Percentiles rank a stretch among this genome's conserved stretches.
Evolutionary conservation across 2,329 filamentous ascomycete genomes (phyloP).

Genomic region (Pseudogymnoascus sp.): DNA sequence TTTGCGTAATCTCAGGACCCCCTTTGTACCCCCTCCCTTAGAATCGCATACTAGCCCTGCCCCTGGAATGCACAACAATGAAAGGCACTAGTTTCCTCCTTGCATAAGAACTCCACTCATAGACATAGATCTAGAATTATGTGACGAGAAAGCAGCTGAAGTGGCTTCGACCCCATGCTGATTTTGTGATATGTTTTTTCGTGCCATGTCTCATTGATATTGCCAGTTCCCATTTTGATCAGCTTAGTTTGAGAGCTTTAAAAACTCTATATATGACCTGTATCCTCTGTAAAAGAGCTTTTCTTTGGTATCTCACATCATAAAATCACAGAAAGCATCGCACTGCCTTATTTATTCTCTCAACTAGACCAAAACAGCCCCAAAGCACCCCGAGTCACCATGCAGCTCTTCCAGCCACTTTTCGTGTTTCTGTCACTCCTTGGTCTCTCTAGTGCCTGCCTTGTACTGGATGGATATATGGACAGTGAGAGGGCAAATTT

Average conservation of each 20-base stretch:
- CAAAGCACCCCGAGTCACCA: not conserved
- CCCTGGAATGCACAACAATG: not conserved
- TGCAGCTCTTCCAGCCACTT: not conserved
- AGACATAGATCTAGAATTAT: not conserved
- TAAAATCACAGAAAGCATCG: not conserved
- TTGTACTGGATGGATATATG: not conserved
- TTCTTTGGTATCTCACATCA: not conserved
- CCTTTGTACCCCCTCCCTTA: not conserved
- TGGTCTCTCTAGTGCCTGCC: not conserved
- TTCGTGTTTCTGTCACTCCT: not conserved
- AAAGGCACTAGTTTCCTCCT: not conserved
- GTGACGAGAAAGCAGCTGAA: not conserved
- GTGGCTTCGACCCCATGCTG: not conserved
- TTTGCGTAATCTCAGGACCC: not conserved
- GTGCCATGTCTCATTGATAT: not conserved
- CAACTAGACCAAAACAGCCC: not conserved
- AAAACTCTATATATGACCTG: not conserved
- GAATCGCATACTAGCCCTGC: not conserved
- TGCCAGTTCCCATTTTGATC: not conserved
- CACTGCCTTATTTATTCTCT: not conserved
- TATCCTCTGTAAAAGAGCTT: not conserved
- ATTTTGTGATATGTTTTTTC: not conserved
- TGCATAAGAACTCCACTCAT: not conserved
- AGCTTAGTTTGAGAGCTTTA: not conserved
- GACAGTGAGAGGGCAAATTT: not conserved